Percentiles rank a stretch among this genome's conserved stretches.
phyloP scores from a whole-genome alignment of 495 filamentous ascomycete genomes.

The Penicillium tannophilum region DNA sequence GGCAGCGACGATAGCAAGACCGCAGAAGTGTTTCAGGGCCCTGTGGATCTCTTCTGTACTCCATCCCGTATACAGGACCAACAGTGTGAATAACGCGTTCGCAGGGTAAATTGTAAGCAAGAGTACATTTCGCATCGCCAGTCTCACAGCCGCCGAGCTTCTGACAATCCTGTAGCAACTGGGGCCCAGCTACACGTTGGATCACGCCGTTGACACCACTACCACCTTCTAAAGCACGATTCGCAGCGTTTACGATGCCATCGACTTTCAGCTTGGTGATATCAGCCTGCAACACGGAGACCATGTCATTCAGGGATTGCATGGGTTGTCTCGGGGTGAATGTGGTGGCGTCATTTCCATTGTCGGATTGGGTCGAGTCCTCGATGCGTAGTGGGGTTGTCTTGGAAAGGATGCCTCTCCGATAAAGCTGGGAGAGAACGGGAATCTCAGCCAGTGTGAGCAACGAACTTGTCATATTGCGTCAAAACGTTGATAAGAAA shows the following conservation, averaged over 20 bases:
- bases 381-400: background rate
- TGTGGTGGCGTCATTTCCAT: slow-evolving; percentile 12
- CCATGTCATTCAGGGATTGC: slow-evolving; percentile 65
- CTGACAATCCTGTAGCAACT: slow-evolving; percentile 69
- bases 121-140: slow-evolving; percentile 82
- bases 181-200: slow-evolving; percentile 75
- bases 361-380: background rate
- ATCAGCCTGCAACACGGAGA: slow-evolving; percentile 72
- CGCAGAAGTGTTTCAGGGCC: slow-evolving; percentile 54
- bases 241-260: slow-evolving; percentile 93
- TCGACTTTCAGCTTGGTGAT: slow-evolving; percentile 82
- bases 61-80: slow-evolving; percentile 72
- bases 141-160: slow-evolving; percentile 70
- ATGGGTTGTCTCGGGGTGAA: slow-evolving; percentile 36
- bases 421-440: slow-evolving; percentile 15
- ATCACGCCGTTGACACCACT: slow-evolving; percentile 90
- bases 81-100: slow-evolving; percentile 86
- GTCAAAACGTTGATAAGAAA: background rate
- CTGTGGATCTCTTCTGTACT: slow-evolving; percentile 30
- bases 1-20: slow-evolving; percentile 73
- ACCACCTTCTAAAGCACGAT: slow-evolving; percentile 74
- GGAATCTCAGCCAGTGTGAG: slow-evolving; percentile 15
- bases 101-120: slow-evolving; percentile 73
- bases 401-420: background rate
- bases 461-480: slow-evolving; percentile 4